These are phyloP conservation scores for Multifurca ochricompacta DNA, from an alignment of 768 basidiomycete genomes.

Conservation along the genomic window DNA sequence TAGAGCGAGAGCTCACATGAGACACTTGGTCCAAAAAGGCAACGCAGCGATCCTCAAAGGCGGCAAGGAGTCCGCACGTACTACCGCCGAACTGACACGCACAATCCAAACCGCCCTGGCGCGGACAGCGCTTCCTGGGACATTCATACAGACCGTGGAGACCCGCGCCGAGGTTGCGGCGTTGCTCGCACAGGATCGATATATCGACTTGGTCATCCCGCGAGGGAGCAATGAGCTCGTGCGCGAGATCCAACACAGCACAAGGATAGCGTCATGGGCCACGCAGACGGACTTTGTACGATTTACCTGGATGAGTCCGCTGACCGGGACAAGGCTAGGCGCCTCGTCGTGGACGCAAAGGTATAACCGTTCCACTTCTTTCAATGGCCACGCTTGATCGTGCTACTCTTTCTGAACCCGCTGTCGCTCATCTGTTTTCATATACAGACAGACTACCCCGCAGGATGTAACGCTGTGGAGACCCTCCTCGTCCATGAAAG, in stretches of 20 bases:
- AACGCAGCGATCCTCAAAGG: slow-evolving; percentile 97
- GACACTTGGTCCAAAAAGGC: slow-evolving; percentile 41
- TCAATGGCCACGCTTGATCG: too few species aligned
- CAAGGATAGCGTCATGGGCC: slow-evolving; percentile 96
- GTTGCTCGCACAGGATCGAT: slow-evolving; percentile 76
- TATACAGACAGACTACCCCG: slow-evolving; percentile 80
- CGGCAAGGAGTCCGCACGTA: slow-evolving; percentile 88
- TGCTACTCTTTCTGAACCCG: too few species aligned
- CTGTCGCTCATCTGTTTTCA: neutral
- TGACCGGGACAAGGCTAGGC: slow-evolving; percentile 66
- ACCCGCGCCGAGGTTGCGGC: slow-evolving; percentile 87
- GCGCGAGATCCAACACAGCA: slow-evolving; percentile 77
- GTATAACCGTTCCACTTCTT: slow-evolving; percentile 38
- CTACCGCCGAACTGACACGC: slow-evolving; percentile 65
- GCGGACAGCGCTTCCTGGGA: slow-evolving; percentile 61
- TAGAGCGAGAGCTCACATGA: neutral
- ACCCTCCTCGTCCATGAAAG: slow-evolving; percentile 80
- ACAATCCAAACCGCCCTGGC: slow-evolving; percentile 74
- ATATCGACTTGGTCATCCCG: slow-evolving; percentile 96
- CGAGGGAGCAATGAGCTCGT: slow-evolving; percentile 91
- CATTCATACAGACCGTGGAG: slow-evolving; percentile 88
- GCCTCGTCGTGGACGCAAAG: slow-evolving; percentile 87
- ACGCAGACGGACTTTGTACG: slow-evolving; percentile 92
- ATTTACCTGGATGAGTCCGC: slow-evolving; percentile 85
- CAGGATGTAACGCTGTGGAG: slow-evolving; percentile 92